Conservation (phyloP, 1,284 basidiomycete genomes). For the Ustilago cynodontis region DNA sequence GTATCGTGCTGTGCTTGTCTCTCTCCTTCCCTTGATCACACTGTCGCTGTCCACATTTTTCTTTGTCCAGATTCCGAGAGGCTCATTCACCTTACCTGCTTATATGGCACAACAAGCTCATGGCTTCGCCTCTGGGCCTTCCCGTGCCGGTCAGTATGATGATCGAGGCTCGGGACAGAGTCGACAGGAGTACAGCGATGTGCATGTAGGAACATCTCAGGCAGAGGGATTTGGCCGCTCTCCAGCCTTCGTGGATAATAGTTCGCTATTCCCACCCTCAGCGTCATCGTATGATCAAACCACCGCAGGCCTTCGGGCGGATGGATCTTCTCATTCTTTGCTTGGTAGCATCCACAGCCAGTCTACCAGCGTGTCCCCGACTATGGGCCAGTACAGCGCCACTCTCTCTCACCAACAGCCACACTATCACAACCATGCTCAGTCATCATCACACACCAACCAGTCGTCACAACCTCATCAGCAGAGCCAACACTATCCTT, state of each 20-base stretch:
- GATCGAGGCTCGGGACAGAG: slow-evolving; percentile 14
- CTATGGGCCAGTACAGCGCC: not conserved
- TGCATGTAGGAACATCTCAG: slow-evolving; percentile 1
- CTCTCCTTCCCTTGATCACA: not conserved
- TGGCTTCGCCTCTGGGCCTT: slow-evolving; percentile 21
- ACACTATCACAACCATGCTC: slow-evolving; percentile 13
- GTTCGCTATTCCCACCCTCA: slow-evolving; percentile 16
- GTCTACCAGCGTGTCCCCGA: slow-evolving; percentile 2
- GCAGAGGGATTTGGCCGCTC: slow-evolving; percentile 14
- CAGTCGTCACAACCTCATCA: slow-evolving; percentile 13
- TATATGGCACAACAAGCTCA: slow-evolving; percentile 33
- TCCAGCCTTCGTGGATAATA: slow-evolving; percentile 17
- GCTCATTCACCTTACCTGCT: not conserved
- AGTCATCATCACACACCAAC: slow-evolving; percentile 10
- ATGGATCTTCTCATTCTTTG: slow-evolving; percentile 11
- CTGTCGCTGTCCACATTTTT: not conserved
- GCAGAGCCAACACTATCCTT: not conserved
- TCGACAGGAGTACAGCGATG: slow-evolving; percentile 16
- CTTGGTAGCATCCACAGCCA: slow-evolving; percentile 13
- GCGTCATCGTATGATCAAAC: slow-evolving; percentile 26
- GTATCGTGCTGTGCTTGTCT: not conserved
- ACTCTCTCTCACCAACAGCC: slow-evolving; percentile 13
- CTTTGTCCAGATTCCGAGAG: slow-evolving; percentile 11
- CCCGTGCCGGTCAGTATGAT: slow-evolving; percentile 23
- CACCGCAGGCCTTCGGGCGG: slow-evolving; percentile 6